Evolutionary conservation across 2,329 filamentous ascomycete genomes (phyloP).

Genomic region (Coleophoma eucalyptorum): DNA sequence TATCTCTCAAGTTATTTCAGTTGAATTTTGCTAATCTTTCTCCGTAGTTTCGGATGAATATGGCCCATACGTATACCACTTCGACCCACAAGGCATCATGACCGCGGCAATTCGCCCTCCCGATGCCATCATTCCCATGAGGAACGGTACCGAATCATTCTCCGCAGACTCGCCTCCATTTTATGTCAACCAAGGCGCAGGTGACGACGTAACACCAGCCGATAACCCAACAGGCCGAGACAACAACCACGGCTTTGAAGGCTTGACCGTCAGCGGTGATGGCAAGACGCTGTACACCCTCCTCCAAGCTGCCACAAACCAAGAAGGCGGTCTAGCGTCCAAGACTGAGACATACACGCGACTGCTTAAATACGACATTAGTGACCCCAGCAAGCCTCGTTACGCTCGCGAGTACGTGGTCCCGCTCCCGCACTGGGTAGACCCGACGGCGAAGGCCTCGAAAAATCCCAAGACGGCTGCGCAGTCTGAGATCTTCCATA

Average conservation of each 20-base stretch:
- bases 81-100: constrained; percentile 55
- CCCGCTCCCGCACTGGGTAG: constrained; percentile 54
- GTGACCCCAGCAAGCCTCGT: constrained; percentile 32
- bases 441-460: constrained; percentile 35
- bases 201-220: constrained; percentile 43
- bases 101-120: constrained; percentile 60
- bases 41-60: constrained; percentile 55
- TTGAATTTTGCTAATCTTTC: no score
- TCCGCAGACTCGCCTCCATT: constrained; percentile 59
- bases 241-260: constrained; percentile 77
- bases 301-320: constrained; percentile 60
- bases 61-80: constrained; percentile 67
- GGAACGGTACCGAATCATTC: constrained; percentile 60
- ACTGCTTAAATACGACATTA: constrained; percentile 61
- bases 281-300: constrained; percentile 62
- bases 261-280: constrained; percentile 57
- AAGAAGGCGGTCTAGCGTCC: constrained; percentile 55
- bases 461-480: constrained; percentile 53
- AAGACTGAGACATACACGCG: constrained; percentile 53
- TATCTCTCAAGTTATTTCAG: constrained; percentile 25
- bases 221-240: constrained; percentile 58
- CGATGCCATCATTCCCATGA: constrained; percentile 57
- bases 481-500: constrained; percentile 65
- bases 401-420: constrained; percentile 63
- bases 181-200: constrained; percentile 40